Conservation (phyloP, 176 grass and related monocot species). For the Echinochloa phyllopogon region DNA sequence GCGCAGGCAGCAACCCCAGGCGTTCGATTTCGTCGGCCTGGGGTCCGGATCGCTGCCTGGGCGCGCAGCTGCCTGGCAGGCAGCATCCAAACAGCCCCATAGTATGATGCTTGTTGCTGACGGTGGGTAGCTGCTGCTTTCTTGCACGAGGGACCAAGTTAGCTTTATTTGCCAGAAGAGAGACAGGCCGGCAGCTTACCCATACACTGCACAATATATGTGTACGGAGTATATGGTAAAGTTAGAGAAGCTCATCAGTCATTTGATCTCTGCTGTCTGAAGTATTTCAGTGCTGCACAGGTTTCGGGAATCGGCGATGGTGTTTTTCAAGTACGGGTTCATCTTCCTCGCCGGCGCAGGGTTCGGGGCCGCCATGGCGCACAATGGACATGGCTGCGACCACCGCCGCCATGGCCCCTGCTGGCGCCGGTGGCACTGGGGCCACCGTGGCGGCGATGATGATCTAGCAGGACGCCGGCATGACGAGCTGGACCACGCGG, state of each 20-base stretch:
- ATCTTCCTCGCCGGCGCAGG: background rate
- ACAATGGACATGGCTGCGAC: background rate
- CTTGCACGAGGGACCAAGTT: slow-evolving; percentile 13
- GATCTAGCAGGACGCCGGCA: background rate
- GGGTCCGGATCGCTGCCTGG: no score
- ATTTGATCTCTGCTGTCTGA: no score
- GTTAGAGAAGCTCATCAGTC: no score
- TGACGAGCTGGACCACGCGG: background rate
- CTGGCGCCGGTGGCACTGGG: background rate
- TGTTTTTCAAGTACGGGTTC: slow-evolving; percentile 18
- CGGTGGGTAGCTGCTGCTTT: background rate
- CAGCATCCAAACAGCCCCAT: no score
- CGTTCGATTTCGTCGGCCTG: no score
- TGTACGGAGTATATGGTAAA: background rate
- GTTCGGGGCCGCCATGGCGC: slow-evolving; percentile 2
- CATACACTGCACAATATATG: background rate
- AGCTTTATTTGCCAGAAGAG: no score
- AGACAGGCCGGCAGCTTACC: no score
- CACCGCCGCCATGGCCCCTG: background rate
- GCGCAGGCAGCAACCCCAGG: no score
- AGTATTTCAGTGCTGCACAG: background rate
- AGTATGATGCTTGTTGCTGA: background rate
- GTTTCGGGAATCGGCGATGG: background rate
- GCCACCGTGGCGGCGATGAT: background rate
- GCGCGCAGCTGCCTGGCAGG: no score